Evolutionary conservation across 495 filamentous ascomycete species (phyloP), one percentile per base, ranked within the genome.

Genomic region (Saxophila tyrrhenica): DNA sequence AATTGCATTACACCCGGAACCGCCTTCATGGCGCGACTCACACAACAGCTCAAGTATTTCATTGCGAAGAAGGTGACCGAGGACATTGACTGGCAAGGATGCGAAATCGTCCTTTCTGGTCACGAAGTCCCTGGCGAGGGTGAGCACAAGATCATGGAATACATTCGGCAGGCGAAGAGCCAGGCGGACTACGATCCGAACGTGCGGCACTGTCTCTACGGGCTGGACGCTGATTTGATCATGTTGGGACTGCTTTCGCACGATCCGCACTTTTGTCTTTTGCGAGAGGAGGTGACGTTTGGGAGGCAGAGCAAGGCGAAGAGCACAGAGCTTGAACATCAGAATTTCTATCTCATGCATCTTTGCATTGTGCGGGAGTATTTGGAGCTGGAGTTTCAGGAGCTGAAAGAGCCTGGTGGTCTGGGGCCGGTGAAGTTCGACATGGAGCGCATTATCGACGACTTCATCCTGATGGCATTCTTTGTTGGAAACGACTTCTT

Each of bases 71-170:
- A 99, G 70, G 82, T 99, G 3, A 89, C 89, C 0, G 94, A 99
- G 62, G 94, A 99, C 69, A 79, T 79, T 23, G 91, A 99, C 54
- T 97, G 94, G 94, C 91, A 99, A 69, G 85, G 84, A 29, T 52
- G 51, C 43, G 90, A 99, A 55, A 84, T 99, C 61, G 86, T 99
- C 21, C 77, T 99, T 42, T 99, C 94, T 5, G 94, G 94, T 25
- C 94, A 97, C 67, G 94, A 99, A 73, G 90, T 95, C n/a, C 94
- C 94, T 0, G 94, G 94, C 51, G 94, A 99, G 70, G 94, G 94
- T 51, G 94, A 98, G 70, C 92, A 98, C 73, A 99, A 99, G 73
- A 95, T 99, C 68, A 99, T 97, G 94, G 94, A 99, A 69, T 97
- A 97, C 67, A 99, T 99, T 67, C 85, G 94, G 54, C 83, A 89